phyloP scores from a whole-genome alignment of 176 grass and related monocot genomes.

The Oryza glumipatula region DNA sequence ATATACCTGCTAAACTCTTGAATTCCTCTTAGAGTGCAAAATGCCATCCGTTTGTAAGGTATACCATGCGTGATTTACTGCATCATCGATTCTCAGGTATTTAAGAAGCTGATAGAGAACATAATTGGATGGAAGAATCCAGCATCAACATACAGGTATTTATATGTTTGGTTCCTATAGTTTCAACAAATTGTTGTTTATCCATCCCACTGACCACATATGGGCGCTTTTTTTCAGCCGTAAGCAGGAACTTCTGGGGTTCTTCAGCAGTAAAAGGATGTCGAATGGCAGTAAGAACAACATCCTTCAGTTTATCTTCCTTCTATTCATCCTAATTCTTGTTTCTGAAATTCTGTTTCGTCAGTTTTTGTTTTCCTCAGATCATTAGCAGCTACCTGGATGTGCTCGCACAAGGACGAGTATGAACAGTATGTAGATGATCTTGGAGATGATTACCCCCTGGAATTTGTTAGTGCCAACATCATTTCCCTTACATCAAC shows the following conservation, averaged over 20 bases:
- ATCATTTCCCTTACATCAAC: background rate
- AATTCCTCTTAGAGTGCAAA: background rate
- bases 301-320: slow-evolving; percentile 9
- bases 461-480: slow-evolving; percentile 29
- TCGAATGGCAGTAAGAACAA: slow-evolving; percentile 30
- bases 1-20: slow-evolving; percentile 3
- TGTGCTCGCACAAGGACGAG: slow-evolving; percentile 35
- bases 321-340: slow-evolving; percentile 6
- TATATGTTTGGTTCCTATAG: slow-evolving; percentile 11
- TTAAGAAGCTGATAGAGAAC: slow-evolving; percentile 48
- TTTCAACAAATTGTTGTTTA: slow-evolving; percentile 12
- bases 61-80: slow-evolving; percentile 4
- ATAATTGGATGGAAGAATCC: slow-evolving; percentile 39
- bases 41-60: background rate
- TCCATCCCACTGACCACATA: background rate
- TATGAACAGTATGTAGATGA: slow-evolving; percentile 1
- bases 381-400: slow-evolving; percentile 41
- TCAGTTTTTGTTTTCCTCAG: slow-evolving; percentile 55
- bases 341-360: slow-evolving; percentile 36
- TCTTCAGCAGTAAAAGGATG: background rate
- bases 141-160: slow-evolving; percentile 25
- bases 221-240: slow-evolving; percentile 31
- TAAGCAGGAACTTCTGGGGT: slow-evolving; percentile 33
- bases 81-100: slow-evolving; percentile 34
- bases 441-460: background rate